These are phyloP conservation scores for Echinochloa phyllopogon DNA, from an alignment of 176 grass and related monocot genomes.

Conservation along the genomic window DNA sequence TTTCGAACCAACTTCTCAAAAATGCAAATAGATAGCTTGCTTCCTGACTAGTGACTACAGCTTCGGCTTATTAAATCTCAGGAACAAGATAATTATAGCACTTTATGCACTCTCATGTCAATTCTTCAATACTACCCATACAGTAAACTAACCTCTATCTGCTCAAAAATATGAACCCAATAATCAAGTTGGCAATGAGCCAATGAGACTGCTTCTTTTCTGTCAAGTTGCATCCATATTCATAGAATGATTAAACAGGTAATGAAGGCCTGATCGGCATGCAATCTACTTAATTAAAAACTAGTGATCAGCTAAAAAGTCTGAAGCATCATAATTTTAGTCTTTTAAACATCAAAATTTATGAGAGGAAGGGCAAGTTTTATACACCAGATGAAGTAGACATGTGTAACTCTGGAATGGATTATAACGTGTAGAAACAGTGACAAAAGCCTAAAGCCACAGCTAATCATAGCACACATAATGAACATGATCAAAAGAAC, in stretches of 20 bases:
- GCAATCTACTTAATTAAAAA: neutral
- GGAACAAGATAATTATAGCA: neutral
- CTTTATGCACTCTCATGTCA: neutral
- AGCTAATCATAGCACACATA: neutral
- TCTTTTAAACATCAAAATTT: conserved; percentile 7
- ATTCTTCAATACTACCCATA: conserved; percentile 24
- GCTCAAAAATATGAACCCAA: neutral
- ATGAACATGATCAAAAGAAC: neutral
- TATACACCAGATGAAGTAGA: neutral
- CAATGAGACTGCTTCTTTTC: neutral
- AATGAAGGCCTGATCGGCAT: neutral
- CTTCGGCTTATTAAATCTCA: neutral
- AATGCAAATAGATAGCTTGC: conserved; percentile 10
- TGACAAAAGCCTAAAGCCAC: neutral
- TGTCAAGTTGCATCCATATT: neutral
- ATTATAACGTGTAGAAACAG: neutral
- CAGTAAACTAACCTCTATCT: neutral
- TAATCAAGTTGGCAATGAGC: conserved; percentile 12
- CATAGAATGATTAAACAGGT: neutral
- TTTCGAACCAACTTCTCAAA: neutral
- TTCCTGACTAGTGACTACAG: neutral
- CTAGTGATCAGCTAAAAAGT: neutral
- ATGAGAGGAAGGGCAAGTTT: neutral
- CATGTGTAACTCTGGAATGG: neutral
- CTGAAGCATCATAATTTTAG: neutral